phyloP scores from a whole-genome alignment of 345 rosid species.

The Eucalyptus microcorys region DNA sequence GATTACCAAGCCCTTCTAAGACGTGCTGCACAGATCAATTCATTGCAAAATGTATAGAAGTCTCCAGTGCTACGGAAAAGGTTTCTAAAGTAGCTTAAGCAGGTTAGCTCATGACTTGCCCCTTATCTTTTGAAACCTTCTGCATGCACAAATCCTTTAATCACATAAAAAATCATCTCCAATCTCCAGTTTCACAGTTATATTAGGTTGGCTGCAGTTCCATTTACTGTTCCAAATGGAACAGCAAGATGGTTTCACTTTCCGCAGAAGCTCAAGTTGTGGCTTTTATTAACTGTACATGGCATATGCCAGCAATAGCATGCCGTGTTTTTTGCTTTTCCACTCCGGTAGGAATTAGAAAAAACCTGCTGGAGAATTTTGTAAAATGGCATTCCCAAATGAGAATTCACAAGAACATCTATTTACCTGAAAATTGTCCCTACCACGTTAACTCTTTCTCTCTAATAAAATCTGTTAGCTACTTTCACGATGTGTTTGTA shows the following conservation, averaged over 20 bases:
- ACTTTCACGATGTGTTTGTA: too few relatives aligned
- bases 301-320: not conserved
- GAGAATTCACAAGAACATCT: not conserved
- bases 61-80: not conserved
- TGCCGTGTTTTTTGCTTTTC: not conserved
- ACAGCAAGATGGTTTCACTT: not conserved
- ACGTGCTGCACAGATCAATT: conserved; percentile 33
- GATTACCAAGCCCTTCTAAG: conserved; percentile 56
- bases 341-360: not conserved
- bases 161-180: not conserved
- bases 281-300: not conserved
- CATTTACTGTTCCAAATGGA: not conserved
- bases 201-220: not conserved
- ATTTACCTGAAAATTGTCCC: not conserved
- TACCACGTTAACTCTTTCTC: not conserved
- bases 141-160: not conserved
- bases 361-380: not conserved
- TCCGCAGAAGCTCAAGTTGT: not conserved
- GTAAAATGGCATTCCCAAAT: not conserved
- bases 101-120: not conserved
- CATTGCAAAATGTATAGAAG: conserved; percentile 20
- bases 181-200: not conserved
- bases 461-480: too few relatives aligned
- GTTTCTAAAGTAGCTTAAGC: not conserved
- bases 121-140: not conserved